These are phyloP conservation scores for Sugiyamaella floridensis DNA, from an alignment of 805 yeast species.

Conservation along the genomic window DNA sequence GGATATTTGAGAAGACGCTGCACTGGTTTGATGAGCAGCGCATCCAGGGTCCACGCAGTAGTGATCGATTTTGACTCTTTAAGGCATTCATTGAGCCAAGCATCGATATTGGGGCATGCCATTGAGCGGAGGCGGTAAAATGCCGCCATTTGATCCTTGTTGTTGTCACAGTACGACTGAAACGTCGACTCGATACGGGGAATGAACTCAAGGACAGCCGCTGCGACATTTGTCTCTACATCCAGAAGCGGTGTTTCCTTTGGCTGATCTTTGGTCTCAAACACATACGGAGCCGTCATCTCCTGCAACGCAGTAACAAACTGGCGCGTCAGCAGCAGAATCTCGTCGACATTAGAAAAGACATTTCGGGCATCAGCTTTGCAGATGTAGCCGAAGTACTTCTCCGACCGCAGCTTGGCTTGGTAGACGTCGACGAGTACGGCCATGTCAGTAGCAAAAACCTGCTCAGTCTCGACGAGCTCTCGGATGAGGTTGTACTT, in stretches of 20 bases:
- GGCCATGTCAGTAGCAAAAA: conserved; percentile 33
- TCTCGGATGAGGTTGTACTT: conserved; percentile 31
- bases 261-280: conserved; percentile 19
- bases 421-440: conserved; percentile 30
- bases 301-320: conserved; percentile 25
- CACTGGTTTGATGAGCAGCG: conserved; percentile 39
- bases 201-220: conserved; percentile 25
- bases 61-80: conserved; percentile 25
- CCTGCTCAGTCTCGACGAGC: conserved; percentile 32
- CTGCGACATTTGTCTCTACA: conserved; percentile 27
- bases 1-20: conserved; percentile 41
- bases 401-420: conserved; percentile 22
- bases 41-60: conserved; percentile 37
- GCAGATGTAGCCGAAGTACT: conserved; percentile 22
- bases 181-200: conserved; percentile 30
- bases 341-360: conserved; percentile 30
- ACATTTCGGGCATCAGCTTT: conserved; percentile 22
- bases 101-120: conserved; percentile 23
- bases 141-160: conserved; percentile 27
- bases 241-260: conserved; percentile 17
- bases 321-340: conserved; percentile 27
- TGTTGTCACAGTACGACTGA: conserved; percentile 28
- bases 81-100: conserved; percentile 32
- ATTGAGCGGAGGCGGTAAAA: conserved; percentile 17
- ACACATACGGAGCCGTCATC: conserved; percentile 26